Evolutionary conservation across 2,329 filamentous ascomycete species (phyloP), one percentile per base, ranked within the genome.

Genomic region (Cordyceps javanica): DNA sequence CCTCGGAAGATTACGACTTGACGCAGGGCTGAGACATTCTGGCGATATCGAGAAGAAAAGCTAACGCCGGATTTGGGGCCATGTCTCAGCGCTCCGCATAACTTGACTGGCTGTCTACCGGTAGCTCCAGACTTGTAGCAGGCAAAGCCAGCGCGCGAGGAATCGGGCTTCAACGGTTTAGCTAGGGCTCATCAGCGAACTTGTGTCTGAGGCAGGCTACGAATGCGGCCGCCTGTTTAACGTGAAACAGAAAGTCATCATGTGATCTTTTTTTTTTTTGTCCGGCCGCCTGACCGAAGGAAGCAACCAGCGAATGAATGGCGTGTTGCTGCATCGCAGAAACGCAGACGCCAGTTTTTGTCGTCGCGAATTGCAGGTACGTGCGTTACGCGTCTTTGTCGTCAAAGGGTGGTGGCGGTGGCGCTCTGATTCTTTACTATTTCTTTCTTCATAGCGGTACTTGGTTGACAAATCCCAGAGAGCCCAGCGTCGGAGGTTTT

Each of bases 1-100:
- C 21, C 16, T 21, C 3, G n/a, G 7, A 34, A 19, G 16, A 28
- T 26, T 23, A 36, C 13, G 5, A 28, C 19, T 19, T 26, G 42
- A 46, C 13, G 34, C 52, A 55, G 32, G 52, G 52, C 52, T 55
- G 52, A 55, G 52, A 55, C 52, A 55, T 46, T 36, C n/a, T n/a
- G n/a, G n/a, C n/a, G n/a, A 45, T 38, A 28, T n/a, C 48, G 5
- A 28, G 23, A 39, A 8, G 2, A 1, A 26, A 2, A 25, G 10
- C 25, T 13, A 28, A 28, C 48, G n/a, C 32, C 21, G 48, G 32
- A 19, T 51, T 13, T 21, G 23, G 48, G n/a, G n/a, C n/a, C n/a
- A 50, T 39, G 49, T 52, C 49, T 52, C 49, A 52, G 23, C 30
- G 5, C 30, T 13, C 19, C 16, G 26, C 44, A 48, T 38, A n/a